Conservation (phyloP, 352 stramenopile species). For the Pythium pectinolyticum region DNA sequence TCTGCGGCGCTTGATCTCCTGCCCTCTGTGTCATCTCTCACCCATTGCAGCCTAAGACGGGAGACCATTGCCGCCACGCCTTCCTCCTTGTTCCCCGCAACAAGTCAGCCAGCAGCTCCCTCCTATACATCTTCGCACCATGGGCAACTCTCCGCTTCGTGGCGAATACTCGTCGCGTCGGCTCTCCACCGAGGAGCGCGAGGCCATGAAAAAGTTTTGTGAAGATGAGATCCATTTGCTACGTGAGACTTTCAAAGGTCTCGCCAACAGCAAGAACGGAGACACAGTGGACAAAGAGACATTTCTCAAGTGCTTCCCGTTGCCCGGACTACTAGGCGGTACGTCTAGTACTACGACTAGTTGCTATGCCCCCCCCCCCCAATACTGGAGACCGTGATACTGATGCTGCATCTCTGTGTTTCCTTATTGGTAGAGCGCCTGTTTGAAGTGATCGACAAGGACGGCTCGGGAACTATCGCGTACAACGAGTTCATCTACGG, state of each 20-base stretch:
- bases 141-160: slow-evolving; percentile 66
- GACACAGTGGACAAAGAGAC: slow-evolving; percentile 90
- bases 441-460: slow-evolving; percentile 92
- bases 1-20: no score
- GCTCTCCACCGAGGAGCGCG: slow-evolving; percentile 52
- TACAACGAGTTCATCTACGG: slow-evolving; percentile 93
- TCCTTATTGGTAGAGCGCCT: slow-evolving; percentile 76
- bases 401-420: not conserved
- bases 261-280: slow-evolving; percentile 63
- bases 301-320: slow-evolving; percentile 93
- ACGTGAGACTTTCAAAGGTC: slow-evolving; percentile 77
- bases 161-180: slow-evolving; percentile 54
- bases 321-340: slow-evolving; percentile 88
- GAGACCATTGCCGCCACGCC: no score
- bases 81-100: no score
- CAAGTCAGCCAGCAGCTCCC: no score
- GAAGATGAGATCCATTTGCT: slow-evolving; percentile 79
- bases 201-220: slow-evolving; percentile 75
- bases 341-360: not conserved
- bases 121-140: slow-evolving; percentile 24
- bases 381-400: not conserved
- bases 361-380: not conserved
- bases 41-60: no score
- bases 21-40: no score
- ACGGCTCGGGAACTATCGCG: slow-evolving; percentile 82